A percentile compares a stretch with the other conserved stretches of the same genome.
phyloP scores from a whole-genome alignment of 192 early-diverging fungal species.

The Cladochytrium replicatum region DNA sequence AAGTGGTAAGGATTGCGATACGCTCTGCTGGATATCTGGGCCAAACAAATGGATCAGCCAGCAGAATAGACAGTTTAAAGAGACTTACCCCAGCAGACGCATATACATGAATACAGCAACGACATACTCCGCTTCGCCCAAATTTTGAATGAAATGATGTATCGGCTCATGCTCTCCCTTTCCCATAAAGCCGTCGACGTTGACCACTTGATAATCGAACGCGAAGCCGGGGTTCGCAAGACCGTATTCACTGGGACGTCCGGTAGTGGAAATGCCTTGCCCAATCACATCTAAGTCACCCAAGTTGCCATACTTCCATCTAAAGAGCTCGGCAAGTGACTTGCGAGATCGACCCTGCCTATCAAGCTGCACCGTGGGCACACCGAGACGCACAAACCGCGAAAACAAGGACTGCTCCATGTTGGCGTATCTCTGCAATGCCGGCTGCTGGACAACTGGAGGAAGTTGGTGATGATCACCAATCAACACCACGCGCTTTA shows the following conservation, averaged over 20 bases:
- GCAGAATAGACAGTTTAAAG: constrained; percentile 1
- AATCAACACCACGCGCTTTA: constrained; percentile 88
- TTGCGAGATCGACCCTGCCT: constrained; percentile 76
- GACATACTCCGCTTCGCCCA: constrained; percentile 95
- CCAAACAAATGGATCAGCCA: background rate
- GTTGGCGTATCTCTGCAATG: constrained; percentile 74
- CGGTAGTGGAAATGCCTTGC: background rate
- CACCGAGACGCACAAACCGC: constrained; percentile 82
- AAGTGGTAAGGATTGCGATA: constrained; percentile 91
- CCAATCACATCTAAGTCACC: constrained; percentile 51
- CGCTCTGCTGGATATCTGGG: constrained; percentile 71
- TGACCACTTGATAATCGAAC: constrained; percentile 79
- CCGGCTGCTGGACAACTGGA: constrained; percentile 85
- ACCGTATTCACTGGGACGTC: constrained; percentile 42
- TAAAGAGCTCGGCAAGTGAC: constrained; percentile 71
- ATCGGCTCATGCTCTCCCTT: constrained; percentile 81
- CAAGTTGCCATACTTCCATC: constrained; percentile 70
- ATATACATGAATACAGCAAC: constrained; percentile 95
- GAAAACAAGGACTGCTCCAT: constrained; percentile 95
- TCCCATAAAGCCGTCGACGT: constrained; percentile 67
- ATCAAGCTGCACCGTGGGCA: constrained; percentile 85
- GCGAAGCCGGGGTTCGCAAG: constrained; percentile 76
- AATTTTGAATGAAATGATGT: constrained; percentile 86
- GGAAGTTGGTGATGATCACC: constrained; percentile 97
- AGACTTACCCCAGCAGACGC: constrained; percentile 68